These are phyloP conservation scores for Sporothrix pseudoabietina DNA, from an alignment of 2,329 filamentous ascomycete genomes.

Conservation along the genomic window DNA sequence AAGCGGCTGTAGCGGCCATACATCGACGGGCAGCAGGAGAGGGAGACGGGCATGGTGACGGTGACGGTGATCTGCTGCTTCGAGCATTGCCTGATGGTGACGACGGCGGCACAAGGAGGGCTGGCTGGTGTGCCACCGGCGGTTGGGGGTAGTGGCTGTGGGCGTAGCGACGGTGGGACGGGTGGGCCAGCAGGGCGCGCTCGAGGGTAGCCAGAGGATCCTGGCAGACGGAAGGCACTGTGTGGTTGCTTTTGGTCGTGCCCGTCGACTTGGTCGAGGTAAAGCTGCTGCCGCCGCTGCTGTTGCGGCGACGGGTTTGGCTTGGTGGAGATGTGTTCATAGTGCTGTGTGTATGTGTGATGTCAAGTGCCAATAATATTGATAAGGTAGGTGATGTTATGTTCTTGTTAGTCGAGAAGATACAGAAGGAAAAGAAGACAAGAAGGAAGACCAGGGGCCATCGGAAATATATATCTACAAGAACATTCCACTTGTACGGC, in stretches of 20 bases:
- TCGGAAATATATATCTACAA: background rate
- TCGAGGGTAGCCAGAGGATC: conserved; percentile 30
- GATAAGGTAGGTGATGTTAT: background rate
- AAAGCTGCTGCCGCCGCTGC: background rate
- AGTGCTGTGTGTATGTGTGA: background rate
- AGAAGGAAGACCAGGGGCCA: background rate
- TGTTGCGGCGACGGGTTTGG: background rate
- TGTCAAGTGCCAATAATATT: background rate
- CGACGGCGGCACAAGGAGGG: background rate
- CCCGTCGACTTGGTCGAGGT: background rate
- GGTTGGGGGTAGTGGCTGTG: background rate
- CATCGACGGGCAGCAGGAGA: conserved; percentile 39
- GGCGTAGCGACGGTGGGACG: background rate
- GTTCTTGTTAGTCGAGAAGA: background rate
- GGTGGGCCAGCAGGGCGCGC: conserved; percentile 27
- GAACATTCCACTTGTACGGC: background rate
- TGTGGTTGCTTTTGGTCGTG: background rate
- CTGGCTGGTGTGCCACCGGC: background rate
- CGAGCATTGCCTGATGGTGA: too few relatives aligned
- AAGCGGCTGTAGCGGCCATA: conserved; percentile 45
- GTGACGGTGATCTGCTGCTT: background rate
- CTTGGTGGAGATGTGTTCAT: background rate
- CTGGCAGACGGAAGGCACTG: background rate
- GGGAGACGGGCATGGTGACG: conserved; percentile 7
- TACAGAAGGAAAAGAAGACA: background rate